Evolutionary conservation across 2,329 filamentous ascomycete species (phyloP).

Genomic region (Aspergillus candidus): DNA sequence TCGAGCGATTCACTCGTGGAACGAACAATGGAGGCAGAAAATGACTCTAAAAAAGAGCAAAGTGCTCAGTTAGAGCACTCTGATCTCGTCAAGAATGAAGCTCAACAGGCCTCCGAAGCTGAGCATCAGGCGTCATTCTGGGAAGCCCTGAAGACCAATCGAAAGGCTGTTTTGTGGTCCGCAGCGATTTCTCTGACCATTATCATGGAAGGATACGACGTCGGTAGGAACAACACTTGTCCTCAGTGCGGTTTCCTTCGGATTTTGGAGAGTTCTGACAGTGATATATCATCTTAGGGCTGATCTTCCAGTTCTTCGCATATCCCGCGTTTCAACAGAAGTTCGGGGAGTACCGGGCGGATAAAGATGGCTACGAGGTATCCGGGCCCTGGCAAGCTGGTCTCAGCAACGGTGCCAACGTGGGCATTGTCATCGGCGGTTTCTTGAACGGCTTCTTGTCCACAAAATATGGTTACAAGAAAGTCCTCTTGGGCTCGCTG

Average conservation of each 20-base stretch:
- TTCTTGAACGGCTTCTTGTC: conserved; percentile 25
- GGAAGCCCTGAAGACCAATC: conserved; percentile 6
- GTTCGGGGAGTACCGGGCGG: conserved; percentile 7
- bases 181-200: conserved; percentile 9
- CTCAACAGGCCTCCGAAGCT: conserved; percentile 7
- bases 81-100: conserved; percentile 3
- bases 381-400: conserved; percentile 22
- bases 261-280: neutral
- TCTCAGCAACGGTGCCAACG: conserved; percentile 16
- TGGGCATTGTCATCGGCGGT: conserved; percentile 20
- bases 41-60: conserved; percentile 1
- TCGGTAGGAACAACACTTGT: conserved; percentile 6
- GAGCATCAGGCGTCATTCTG: conserved; percentile 8
- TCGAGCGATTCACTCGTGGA: too few species aligned
- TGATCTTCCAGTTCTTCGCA: conserved; percentile 20
- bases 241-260: neutral
- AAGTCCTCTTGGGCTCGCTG: conserved; percentile 41
- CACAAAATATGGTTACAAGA: conserved; percentile 38
- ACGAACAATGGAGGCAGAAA: conserved; percentile 1
- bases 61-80: conserved; percentile 6
- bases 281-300: neutral
- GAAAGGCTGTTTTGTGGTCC: conserved; percentile 9
- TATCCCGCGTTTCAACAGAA: conserved; percentile 17
- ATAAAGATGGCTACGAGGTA: conserved; percentile 12
- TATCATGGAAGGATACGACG: conserved; percentile 17